These are phyloP conservation scores for Leccinum griseonigrum DNA, from an alignment of 1,284 basidiomycete genomes.

Conservation along the genomic window DNA sequence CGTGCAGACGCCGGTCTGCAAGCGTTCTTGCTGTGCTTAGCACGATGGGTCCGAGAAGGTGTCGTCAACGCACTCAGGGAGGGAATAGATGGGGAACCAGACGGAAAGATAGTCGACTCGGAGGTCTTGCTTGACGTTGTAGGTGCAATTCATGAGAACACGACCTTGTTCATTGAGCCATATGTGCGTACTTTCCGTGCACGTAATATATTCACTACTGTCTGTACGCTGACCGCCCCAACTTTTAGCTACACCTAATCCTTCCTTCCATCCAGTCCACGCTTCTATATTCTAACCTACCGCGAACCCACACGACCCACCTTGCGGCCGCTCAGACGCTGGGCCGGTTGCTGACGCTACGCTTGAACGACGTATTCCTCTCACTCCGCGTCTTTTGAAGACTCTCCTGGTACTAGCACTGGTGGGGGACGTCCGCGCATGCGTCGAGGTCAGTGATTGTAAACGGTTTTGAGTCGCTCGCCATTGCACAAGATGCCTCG, in stretches of 20 bases:
- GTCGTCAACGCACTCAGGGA: conserved; percentile 69
- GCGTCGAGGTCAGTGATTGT: conserved; percentile 16
- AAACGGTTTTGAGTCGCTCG: conserved; percentile 30
- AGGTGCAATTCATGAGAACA: conserved; percentile 79
- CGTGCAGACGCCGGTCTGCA: conserved; percentile 88
- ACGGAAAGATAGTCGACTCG: conserved; percentile 62
- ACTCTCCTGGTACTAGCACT: conserved; percentile 89
- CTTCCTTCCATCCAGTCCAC: conserved; percentile 91
- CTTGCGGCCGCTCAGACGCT: conserved; percentile 82
- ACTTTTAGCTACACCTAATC: conserved; percentile 84
- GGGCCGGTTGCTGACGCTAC: conserved; percentile 71
- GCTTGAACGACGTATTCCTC: conserved; percentile 83
- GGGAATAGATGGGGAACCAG: conserved; percentile 54
- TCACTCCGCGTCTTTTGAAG: conserved; percentile 84
- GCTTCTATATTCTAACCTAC: conserved; percentile 83
- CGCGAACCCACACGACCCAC: conserved; percentile 54
- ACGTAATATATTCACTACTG: no score
- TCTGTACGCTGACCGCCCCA: conserved; percentile 1
- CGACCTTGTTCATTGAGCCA: conserved; percentile 89
- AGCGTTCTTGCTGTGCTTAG: conserved; percentile 92
- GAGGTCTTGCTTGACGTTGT: conserved; percentile 76
- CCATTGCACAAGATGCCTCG: conserved; percentile 17
- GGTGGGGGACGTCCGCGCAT: conserved; percentile 12
- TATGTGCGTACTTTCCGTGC: conserved; percentile 62
- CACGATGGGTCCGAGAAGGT: conserved; percentile 92